Evolutionary conservation across 129 eudicot species (phyloP), one percentile per base, ranked within the genome.

Genomic region (Lactuca saligna): DNA sequence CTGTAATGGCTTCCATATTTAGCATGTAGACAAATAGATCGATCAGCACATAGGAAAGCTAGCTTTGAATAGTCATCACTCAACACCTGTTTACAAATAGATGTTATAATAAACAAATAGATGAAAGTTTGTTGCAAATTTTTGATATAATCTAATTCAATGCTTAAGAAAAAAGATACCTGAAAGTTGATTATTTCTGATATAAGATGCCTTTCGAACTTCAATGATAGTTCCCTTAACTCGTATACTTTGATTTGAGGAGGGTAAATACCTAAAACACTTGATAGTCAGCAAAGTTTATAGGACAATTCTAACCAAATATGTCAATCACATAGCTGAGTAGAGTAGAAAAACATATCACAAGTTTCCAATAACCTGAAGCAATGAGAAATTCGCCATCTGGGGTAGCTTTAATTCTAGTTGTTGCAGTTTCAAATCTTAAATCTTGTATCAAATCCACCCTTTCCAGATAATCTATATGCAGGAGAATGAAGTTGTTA

Each of bases 191-290:
- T 76, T 6, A 93, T 89, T 78, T 93, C 98, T 5, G 98, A 86
- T 17, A 82, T 67, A 25, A 93, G 79, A 81, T 89, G 95, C 69
- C 98, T 76, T 76, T 93, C 97, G 70, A 93, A 93, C 90, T 93
- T 93, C 87, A 89, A 75, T 0, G 98, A 72, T 50, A 81, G 73
- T 68, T 93, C 90, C 81, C 87, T 83, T 48, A 89, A 72, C 78
- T 93, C 96, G 11, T 86, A 93, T 57, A 93, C 98, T 82, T 93
- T 93, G 69, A 93, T 81, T 83, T 89, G 96, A 31, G 98, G 98
- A 7, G 98, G 98, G 64, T 93, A 93, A 33, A 93, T 93, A 68
- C 98, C 98, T 93, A 62, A 46, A 53, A 72, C 57, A 6, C 71
- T 54, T 11, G 15, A 20, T 66, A 42, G 65, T 41, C 57, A 62